Conservation (phyloP, 495 filamentous ascomycete species). For the Penicillium subrubescens region DNA sequence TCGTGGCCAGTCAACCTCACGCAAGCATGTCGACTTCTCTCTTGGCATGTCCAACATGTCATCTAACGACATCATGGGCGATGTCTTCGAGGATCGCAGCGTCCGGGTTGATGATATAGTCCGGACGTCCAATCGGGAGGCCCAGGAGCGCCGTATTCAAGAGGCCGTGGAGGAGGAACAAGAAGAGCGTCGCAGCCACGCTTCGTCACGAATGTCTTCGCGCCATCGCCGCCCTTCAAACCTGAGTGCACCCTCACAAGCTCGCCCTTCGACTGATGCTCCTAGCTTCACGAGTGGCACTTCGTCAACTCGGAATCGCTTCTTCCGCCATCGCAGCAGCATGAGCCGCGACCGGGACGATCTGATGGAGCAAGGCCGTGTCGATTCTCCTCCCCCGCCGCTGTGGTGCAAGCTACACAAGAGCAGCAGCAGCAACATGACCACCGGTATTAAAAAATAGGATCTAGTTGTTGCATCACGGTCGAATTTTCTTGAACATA, state of each 20-base stretch:
- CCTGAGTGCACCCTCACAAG: constrained; percentile 23
- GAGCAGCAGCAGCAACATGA: constrained; percentile 10
- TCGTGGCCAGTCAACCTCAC: constrained; percentile 57
- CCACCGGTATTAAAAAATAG: background rate
- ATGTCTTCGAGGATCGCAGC: constrained; percentile 63
- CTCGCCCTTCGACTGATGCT: constrained; percentile 40
- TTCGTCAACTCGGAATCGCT: constrained; percentile 38
- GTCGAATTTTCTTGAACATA: constrained; percentile 2
- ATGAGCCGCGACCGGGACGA: constrained; percentile 30
- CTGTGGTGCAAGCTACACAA: background rate
- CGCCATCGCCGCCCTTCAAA: constrained; percentile 30
- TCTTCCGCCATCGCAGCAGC: constrained; percentile 41
- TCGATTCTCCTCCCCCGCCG: constrained; percentile 6
- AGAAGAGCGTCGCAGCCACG: constrained; percentile 37
- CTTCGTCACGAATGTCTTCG: constrained; percentile 20
- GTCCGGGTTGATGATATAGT: constrained; percentile 41
- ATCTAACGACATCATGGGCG: constrained; percentile 63
- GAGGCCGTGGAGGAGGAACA: constrained; percentile 48
- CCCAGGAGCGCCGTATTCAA: constrained; percentile 47
- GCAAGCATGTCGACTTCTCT: constrained; percentile 74
- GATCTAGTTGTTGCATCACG: background rate
- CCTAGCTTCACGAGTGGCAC: constrained; percentile 34
- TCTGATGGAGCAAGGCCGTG: constrained; percentile 40
- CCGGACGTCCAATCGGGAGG: constrained; percentile 43
- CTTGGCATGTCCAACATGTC: constrained; percentile 66